Evolutionary conservation across 495 filamentous ascomycete genomes (phyloP).

Genomic region (Cryomyces antarcticus): DNA sequence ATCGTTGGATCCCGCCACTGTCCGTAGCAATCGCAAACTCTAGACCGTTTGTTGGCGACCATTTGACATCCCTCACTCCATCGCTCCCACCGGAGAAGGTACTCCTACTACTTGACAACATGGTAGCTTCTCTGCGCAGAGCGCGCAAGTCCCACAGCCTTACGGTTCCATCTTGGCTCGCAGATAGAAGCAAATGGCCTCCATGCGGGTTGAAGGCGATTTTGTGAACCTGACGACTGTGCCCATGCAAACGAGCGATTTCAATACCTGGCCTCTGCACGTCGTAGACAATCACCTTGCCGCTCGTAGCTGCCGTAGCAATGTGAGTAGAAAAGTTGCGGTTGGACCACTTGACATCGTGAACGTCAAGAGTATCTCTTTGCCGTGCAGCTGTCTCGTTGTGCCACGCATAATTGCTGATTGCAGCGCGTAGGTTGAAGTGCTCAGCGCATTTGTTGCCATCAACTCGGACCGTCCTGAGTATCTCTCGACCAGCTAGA

Average conservation of each 20-base stretch:
- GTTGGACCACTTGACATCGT: slow-evolving; percentile 73
- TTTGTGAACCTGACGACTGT: slow-evolving; percentile 77
- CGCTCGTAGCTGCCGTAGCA: slow-evolving; percentile 68
- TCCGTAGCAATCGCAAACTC: slow-evolving; percentile 84
- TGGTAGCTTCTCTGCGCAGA: slow-evolving; percentile 29
- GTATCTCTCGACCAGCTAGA: slow-evolving; percentile 61
- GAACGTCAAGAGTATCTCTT: slow-evolving; percentile 58
- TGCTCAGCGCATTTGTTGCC: slow-evolving; percentile 52
- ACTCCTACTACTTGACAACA: slow-evolving; percentile 29
- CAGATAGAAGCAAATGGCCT: slow-evolving; percentile 60
- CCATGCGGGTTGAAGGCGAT: slow-evolving; percentile 76
- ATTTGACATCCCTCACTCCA: slow-evolving; percentile 68
- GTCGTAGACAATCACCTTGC: slow-evolving; percentile 76
- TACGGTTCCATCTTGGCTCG: slow-evolving; percentile 80
- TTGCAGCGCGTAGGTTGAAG: slow-evolving; percentile 58
- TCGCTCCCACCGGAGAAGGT: slow-evolving; percentile 48
- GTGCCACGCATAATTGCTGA: slow-evolving; percentile 48
- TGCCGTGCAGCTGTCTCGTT: slow-evolving; percentile 28
- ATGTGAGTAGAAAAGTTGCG: slow-evolving; percentile 41
- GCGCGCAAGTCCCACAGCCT: slow-evolving; percentile 58
- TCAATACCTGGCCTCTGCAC: slow-evolving; percentile 53
- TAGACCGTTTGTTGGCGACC: slow-evolving; percentile 68
- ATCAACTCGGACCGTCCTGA: slow-evolving; percentile 62
- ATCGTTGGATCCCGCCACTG: slow-evolving; percentile 52
- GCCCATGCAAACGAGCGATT: slow-evolving; percentile 60